Evolutionary conservation across 2,329 filamentous ascomycete species (phyloP).

Genomic region (Hymenoscyphus linearis): DNA sequence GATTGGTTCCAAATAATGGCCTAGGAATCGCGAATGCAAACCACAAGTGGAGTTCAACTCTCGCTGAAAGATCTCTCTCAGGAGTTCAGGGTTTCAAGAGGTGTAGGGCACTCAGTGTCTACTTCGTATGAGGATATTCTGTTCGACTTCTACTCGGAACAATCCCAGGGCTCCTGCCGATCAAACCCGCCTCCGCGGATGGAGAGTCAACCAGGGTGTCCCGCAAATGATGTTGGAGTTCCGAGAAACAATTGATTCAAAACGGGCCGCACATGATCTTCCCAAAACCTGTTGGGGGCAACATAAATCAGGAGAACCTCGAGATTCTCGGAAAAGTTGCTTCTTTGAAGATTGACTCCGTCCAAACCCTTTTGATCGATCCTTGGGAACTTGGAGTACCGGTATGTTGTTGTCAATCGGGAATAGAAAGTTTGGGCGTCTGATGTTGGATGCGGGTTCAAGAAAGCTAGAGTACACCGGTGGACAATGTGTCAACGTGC

Average conservation of each 20-base stretch:
- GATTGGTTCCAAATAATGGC: no score
- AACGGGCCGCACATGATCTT: neutral
- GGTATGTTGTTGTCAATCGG: neutral
- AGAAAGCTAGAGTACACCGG: neutral
- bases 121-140: constrained; percentile 1
- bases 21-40: no score
- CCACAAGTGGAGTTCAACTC: no score
- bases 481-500: neutral
- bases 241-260: neutral
- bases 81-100: neutral
- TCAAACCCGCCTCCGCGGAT: constrained; percentile 9
- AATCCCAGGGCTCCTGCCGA: constrained; percentile 14
- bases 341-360: neutral
- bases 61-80: neutral
- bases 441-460: neutral
- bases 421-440: neutral
- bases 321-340: neutral
- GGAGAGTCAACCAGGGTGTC: constrained; percentile 5
- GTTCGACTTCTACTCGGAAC: constrained; percentile 1
- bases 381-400: neutral
- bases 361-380: neutral
- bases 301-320: neutral
- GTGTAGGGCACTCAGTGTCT: neutral
- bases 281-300: neutral
- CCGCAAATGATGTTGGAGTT: constrained; percentile 13